phyloP scores from a whole-genome alignment of 352 stramenopile species.

The Pythium apleroticum region DNA sequence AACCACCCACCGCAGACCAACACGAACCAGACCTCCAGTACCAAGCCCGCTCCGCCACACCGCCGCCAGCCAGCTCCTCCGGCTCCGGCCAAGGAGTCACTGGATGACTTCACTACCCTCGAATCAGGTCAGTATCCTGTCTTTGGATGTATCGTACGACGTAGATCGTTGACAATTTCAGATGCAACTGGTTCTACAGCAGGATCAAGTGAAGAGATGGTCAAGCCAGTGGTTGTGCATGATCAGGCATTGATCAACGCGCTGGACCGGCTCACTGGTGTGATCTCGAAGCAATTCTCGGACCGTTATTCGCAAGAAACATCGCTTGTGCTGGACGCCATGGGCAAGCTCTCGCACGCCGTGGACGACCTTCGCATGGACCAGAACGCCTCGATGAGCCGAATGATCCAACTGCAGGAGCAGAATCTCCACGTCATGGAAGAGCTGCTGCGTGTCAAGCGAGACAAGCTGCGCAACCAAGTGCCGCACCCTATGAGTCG shows the following conservation, averaged over 20 bases:
- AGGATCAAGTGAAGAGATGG: slow-evolving; percentile 38
- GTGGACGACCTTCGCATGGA: slow-evolving; percentile 58
- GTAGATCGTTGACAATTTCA: slow-evolving; percentile 23
- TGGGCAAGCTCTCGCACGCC: slow-evolving; percentile 42
- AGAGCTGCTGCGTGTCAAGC: slow-evolving; percentile 51
- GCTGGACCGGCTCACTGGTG: slow-evolving; percentile 61
- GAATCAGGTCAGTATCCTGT: slow-evolving; percentile 34
- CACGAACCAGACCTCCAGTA: slow-evolving; percentile 6
- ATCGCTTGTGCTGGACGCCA: slow-evolving; percentile 26
- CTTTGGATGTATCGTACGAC: slow-evolving; percentile 4
- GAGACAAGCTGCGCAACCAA: slow-evolving; percentile 44
- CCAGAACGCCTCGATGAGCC: slow-evolving; percentile 40
- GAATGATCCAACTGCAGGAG: slow-evolving; percentile 65
- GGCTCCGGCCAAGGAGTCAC: slow-evolving; percentile 35
- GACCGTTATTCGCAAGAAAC: slow-evolving; percentile 37
- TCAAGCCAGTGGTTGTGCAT: slow-evolving; percentile 51
- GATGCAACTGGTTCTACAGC: slow-evolving; percentile 17
- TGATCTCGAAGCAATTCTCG: slow-evolving; percentile 54
- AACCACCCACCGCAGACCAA: slow-evolving; percentile 18
- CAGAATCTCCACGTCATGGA: slow-evolving; percentile 70
- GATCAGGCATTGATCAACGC: slow-evolving; percentile 57
- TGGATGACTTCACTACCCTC: slow-evolving; percentile 53
- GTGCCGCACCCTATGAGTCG: neutral
- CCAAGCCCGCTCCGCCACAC: neutral
- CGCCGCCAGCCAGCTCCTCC: slow-evolving; percentile 10